Base-by-base conservation (phyloP, 2,329 filamentous ascomycete species). In the Aspergillus pseudoterreus region DNA sequence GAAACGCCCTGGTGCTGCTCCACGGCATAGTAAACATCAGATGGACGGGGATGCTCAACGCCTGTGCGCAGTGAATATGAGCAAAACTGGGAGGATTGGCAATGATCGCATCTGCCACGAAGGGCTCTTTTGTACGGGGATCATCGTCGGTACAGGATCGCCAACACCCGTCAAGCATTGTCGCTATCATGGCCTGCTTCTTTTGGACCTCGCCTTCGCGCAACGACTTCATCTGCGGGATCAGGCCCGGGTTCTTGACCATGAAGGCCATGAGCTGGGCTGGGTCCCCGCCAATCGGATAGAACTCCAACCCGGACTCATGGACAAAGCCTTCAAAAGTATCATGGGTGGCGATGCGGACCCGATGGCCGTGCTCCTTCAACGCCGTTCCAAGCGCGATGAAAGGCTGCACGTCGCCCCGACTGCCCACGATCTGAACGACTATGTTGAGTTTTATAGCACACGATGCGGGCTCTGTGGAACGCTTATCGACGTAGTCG, bases 401-500 rank as follows among this genome's bases (percentile, higher is more conserved):
- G 49, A 84, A 84, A 0, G 81, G 81, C 51, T 84, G 81, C 0
- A 82, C 77, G 59, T 82, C 79, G 9, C 79, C 79, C 12, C 3
- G 80, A 75, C 58, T 84, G 75, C 22, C 82, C 71, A 82, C 78
- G 2, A 81, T 75, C 51, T 81, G 79, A 50, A 81, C 79, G 6
- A 81, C 78, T 36, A 81, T 75, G 51, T 80, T 81, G 17, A 80
- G 62, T 17, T 45, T 45, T 12, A 45, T 6, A 11, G n/a, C 39
- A 10, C 39, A 42, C 6, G 39, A 21, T n/a, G 17, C 19, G 17
- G 39, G 19, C 19, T 42, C 2, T 10, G 19, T 9, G 11, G 39
- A 11, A 12, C 6, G 4, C 11, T 5, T 11, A 5, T 42, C 39
- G 4, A 12, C 10, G 17, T 42, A 42, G 10, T 21, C 11, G 15